Percentiles rank a stretch among this genome's conserved stretches.
phyloP scores from a whole-genome alignment of 352 stramenopile genomes.

The Thraustotheca clavata region DNA sequence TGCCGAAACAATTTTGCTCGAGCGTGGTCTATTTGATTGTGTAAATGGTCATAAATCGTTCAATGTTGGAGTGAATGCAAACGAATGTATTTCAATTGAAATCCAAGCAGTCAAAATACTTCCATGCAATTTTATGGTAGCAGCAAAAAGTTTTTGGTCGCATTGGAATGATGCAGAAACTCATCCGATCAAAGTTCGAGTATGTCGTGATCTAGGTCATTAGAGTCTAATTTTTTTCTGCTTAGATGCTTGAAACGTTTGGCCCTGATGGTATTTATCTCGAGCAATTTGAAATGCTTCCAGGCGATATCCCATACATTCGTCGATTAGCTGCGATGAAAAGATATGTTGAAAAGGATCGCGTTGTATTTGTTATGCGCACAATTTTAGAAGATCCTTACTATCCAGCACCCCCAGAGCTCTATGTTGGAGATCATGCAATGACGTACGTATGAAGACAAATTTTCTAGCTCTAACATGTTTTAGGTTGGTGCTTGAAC shows the following conservation, averaged over 20 bases:
- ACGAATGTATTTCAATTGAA: neutral
- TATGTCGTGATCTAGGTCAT: neutral
- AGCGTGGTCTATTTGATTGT: neutral
- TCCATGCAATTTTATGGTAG: neutral
- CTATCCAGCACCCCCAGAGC: neutral
- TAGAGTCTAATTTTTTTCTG: neutral
- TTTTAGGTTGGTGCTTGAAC: neutral
- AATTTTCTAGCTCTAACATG: no score
- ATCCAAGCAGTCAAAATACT: neutral
- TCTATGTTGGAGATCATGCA: neutral
- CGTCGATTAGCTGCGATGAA: neutral
- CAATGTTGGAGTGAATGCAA: neutral
- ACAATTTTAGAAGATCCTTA: slow-evolving; percentile 5
- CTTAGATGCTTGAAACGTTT: neutral
- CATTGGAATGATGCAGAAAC: neutral
- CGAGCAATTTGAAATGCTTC: neutral
- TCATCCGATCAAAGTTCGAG: neutral
- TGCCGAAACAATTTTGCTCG: neutral
- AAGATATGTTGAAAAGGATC: slow-evolving; percentile 10
- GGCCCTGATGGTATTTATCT: neutral
- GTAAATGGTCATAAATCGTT: neutral
- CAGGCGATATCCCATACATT: neutral
- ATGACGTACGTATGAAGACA: neutral
- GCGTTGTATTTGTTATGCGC: neutral
- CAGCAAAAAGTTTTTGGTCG: neutral